Evolutionary conservation across 139 green algal genomes (phyloP).

Genomic region (Microglena sp.): DNA sequence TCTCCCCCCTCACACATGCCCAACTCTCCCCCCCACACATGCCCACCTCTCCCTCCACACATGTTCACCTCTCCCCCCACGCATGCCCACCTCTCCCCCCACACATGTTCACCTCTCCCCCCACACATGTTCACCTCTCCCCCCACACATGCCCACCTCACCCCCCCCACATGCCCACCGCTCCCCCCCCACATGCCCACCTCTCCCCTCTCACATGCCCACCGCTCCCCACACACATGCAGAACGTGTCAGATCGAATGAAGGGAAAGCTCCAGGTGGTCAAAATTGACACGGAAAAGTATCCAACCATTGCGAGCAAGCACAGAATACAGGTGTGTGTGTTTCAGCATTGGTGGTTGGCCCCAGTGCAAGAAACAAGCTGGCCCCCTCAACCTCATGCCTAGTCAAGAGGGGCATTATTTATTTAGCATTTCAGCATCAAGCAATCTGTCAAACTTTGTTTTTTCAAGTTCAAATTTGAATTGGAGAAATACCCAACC

Average conservation of each 20-base stretch:
- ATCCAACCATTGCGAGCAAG: constrained; percentile 44
- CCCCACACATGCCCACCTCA: background rate
- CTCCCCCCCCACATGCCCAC: background rate
- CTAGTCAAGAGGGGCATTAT: too few relatives aligned
- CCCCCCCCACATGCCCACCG: background rate
- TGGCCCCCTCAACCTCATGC: too few relatives aligned
- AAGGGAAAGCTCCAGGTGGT: constrained; percentile 35
- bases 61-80: too few relatives aligned
- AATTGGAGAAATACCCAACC: constrained; percentile 68
- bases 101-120: background rate
- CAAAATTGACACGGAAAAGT: constrained; percentile 85
- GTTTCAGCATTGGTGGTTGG: too few relatives aligned
- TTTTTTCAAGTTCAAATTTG: too few relatives aligned
- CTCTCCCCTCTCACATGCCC: background rate
- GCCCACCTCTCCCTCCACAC: background rate
- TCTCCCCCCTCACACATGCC: background rate
- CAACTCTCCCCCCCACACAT: background rate
- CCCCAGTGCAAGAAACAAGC: too few relatives aligned
- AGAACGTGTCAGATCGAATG: constrained; percentile 22
- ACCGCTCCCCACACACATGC: constrained; percentile 2
- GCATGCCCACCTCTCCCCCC: background rate
- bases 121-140: background rate
- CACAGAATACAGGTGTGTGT: constrained; percentile 42
- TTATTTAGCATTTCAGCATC: too few relatives aligned
- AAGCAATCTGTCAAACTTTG: too few relatives aligned